Evolutionary conservation across 495 filamentous ascomycete species (phyloP), one percentile per base, ranked within the genome.

Genomic region (Aspergillus funiculosus): DNA sequence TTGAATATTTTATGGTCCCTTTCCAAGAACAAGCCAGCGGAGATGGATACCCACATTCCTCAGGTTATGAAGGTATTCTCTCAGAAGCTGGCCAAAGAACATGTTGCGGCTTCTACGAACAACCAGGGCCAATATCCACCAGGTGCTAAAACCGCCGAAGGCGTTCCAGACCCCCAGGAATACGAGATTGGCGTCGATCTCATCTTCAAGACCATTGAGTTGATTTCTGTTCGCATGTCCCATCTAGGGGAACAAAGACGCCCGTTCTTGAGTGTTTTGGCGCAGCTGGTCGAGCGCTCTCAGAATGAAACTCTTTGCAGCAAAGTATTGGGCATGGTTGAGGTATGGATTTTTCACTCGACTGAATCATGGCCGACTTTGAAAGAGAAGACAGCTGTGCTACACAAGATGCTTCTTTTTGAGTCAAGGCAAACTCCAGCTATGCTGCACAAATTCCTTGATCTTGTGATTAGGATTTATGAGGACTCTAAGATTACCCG

Each of bases 401-500:
- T 99, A 13, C 86, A 89, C 56, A 99, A 99, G 66, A 99, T 99
- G 94, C 68, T 96, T 28, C 79, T 89, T 0, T 97, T 99, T 48
- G 94, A 99, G 60, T 77, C 84, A 38, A 78, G 90, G 17, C 62
- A 75, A 8, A 90, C 96, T 61, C 80, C 79, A 22, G 84, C 85
- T 0, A 82, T 97, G 68, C 69, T 96, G 28, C 87, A 81, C 54
- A 87, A 87, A 58, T 99, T 96, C 73, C 75, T 99, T 28, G 85
- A 99, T 37, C 77, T 99, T 28, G 90, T 99, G 14, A 95, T 97
- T 50, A 80, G 89, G 29, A 95, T 99, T 27, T 99, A 99, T 54
- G 94, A 99, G 52, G 90, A 96, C 56, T 85, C 86, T 0, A 94
- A 90, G 65, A 91, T 99, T 53, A 88, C 88, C 1, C 78, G 91